Base-by-base conservation (phyloP, 1,284 basidiomycete genomes). In the Earliella scabrosa region DNA sequence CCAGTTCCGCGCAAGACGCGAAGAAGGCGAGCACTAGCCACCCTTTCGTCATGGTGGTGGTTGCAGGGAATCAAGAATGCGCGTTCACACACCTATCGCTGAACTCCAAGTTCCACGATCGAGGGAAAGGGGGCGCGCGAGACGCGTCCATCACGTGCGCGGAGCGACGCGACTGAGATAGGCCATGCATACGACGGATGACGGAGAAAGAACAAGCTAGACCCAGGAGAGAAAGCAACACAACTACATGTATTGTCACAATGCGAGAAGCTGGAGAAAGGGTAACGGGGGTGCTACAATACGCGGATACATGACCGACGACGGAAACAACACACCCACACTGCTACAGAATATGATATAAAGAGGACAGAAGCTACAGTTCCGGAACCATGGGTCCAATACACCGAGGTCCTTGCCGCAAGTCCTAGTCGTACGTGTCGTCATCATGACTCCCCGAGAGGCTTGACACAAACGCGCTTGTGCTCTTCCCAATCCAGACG, bases 401-500 rank as follows among this genome's bases (percentile, higher is more conserved):
- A 56, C 50, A 58, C 36, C 40, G 21, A 23, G 13, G 20, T 34
- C 45, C 11, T 20, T 35, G 20, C 45, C n/a, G 31, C 11, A 32
- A 46, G 18, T 35, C 31, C 45, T 11, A 18, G 11, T 14, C 31
- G 10, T 16, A 24, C 20, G 20, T 5, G 13, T 23, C 16, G 21
- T 23, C 45, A n/a, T 27, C 32, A 38, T 1, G 46, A 58, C 32
- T 58, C 61, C 16, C 50, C 53, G 24, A 56, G 56, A 34, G 77
- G 73, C 66, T 79, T 82, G 10, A 77, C 77, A 63, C 87, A 90
- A 52, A 89, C 83, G 49, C 87, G 75, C 52, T 78, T 75, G 68
- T 90, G 87, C 67, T 90, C 87, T 31, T 86, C 82, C 87, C 87
- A 90, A 61, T 90, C 87, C 66, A 80, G 80, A 67, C 75, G 77